Base-by-base conservation (phyloP, 345 rosid genomes). In the Eucalyptus erythrocorys region DNA sequence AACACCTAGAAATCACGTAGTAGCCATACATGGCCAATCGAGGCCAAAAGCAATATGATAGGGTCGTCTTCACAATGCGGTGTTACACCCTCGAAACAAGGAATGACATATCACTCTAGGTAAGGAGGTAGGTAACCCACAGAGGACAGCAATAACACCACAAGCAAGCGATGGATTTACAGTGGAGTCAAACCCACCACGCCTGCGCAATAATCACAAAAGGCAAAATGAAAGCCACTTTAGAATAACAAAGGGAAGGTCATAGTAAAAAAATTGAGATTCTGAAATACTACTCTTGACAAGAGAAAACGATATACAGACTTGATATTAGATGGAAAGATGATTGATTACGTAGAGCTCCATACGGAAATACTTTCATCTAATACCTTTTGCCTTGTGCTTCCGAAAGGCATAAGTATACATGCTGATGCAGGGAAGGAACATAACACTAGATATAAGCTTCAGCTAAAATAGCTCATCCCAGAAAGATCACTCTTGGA, bases 101-200 rank as follows among this genome's bases (percentile, higher is more conserved):
- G 82, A 37, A 71, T 37, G 82, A 10, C 82, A 37, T 17, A 37
- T 71, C 82, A 71, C 82, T 71, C 82, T 71, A 71, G 43, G 82
- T 37, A 37, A 71, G 45, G 82, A 71, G 45, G 45, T 59, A 59
- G 57, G 57, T 32, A 37, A 71, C 82, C 45, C 45, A 21, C 82
- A 37, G 82, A 5, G 5, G 82, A 71, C 45, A 37, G 45, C 45
- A 71, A 11, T 5, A 71, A 71, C 3, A 15, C 45, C 0, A 45
- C 26, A 37, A 71, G 82, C 82, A 24, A 37, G 82, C 27, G 27
- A 37, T 86, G 71, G 55, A 48, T 91, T 91, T 87, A 93, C 7
- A 92, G 19, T 42, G 95, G 98, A 85, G 98, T 96, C 92, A 96
- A 91, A 71, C 98, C 98, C 37, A 96, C 96, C 66, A 96, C 97